Base-by-base conservation (phyloP, 2,329 filamentous ascomycete genomes). In the Penicillium sp. region DNA sequence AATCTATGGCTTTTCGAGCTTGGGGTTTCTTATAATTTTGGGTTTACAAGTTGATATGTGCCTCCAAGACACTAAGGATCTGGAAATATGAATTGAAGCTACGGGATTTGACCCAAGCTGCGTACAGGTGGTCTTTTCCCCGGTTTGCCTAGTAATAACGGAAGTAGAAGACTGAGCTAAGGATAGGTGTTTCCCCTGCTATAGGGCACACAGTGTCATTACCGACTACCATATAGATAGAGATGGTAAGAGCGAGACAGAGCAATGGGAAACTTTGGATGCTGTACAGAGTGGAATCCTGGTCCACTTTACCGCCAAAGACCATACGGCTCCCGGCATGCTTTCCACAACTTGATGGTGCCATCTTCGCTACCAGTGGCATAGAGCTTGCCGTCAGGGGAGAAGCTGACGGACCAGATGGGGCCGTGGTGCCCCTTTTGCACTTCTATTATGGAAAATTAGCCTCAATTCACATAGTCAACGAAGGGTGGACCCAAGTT, bases 341-440 rank as follows among this genome's bases (percentile, higher is more conserved):
- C 84, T 69, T 88, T 88, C 85, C 85, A 88, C 61, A 99, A 79
- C 76, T 99, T 99, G 71, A 99, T 95, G 0, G 94, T 99, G 36
- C 94, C 94, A 65, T 99, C 94, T 69, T 99, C 94, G 44, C 92
- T 96, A 27, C 90, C 94, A 1, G 94, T 99, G 1, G 92, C 94
- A 68, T 97, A 99, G 7, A 99, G 78, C 69, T 95, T 96, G 42
- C 92, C 92, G 66, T 99, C 94, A 0, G 94, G 94, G 0, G 92
- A 94, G 73, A 96, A 99, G 50, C 88, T 87, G 53, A 95, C 86
- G 5, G 91, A 96, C 94, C 94, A 99, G 56, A 99, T 94, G 1
- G 92, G 92, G 1, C 94, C 94, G 66, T 99, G 94, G 63, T 99
- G 94, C 22, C 94, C 94, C 74, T 96, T 96, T 76, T 95, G 90